Evolutionary conservation across 2,329 filamentous ascomycete genomes (phyloP), one percentile per base, ranked within the genome.

Genomic region (Alternaria sp.): DNA sequence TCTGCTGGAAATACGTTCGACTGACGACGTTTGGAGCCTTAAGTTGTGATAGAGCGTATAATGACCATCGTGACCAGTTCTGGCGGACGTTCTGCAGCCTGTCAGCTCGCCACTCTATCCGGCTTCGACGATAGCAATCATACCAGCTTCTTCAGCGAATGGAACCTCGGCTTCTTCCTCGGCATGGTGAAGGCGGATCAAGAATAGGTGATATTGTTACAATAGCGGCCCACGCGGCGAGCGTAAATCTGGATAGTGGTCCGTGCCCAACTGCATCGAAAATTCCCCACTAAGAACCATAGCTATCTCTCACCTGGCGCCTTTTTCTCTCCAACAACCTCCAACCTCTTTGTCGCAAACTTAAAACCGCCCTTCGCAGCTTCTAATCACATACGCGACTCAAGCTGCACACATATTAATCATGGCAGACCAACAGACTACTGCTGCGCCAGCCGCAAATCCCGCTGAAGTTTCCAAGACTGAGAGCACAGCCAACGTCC

Each of bases 21-120:
- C 58, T 52, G 2, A 51, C 52, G 27, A 62, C 53, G 16, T 71
- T 75, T 18, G 85, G 86, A 2, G 79, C 74, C 44, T 73, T 80
- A 34, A 87, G 74, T 68, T 86, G 86, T 52, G 84, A 82, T 67
- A 99, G 82, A 82, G 97, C 97, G 87, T 92, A 99, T 66, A 99
- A 86, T 78, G 97, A 97, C 85, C 93, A 93, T 83, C 97, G 97
- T 85, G 93, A 97, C 95, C 94, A 97, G 84, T 93, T 93, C 84
- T 95, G 92, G 74, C 94, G 91, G 80, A 97, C 79, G 91, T 93
- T 96, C 94, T 98, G 77, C 59, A 52, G 62, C 16, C 18, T 22
- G 61, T 69, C 52, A 71, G 69, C 45, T 38, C 43, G 41, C 20
- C 8, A 25, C 30, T 51, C 43, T 20, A 3, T 12, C 44, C 32